Conservation (phyloP, 495 filamentous ascomycete genomes). For the Podospora sp. region DNA sequence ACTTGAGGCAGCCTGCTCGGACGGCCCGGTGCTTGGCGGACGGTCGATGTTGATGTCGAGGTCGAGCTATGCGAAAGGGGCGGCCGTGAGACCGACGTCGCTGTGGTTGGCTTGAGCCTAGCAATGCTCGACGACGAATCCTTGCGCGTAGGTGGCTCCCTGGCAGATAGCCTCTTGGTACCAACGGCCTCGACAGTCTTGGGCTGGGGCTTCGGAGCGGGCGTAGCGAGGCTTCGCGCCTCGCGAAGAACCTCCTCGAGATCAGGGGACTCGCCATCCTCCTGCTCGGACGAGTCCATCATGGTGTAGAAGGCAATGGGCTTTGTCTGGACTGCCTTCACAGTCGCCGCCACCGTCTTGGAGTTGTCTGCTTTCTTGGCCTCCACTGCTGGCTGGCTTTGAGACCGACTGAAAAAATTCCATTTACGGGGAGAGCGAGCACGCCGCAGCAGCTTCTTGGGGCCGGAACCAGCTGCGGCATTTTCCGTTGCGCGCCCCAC, state of each 20-base stretch:
- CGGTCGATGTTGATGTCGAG: constrained; percentile 4
- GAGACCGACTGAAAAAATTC: constrained; percentile 80
- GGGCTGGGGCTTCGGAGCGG: neutral
- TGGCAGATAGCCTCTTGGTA: constrained; percentile 6
- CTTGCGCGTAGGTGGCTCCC: neutral
- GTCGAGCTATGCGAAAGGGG: neutral
- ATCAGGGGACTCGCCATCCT: constrained; percentile 59
- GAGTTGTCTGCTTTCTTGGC: constrained; percentile 42
- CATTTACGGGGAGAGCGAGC: constrained; percentile 67
- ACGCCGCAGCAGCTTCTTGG: constrained; percentile 61
- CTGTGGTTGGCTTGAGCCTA: neutral
- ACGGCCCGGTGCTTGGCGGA: constrained; percentile 28
- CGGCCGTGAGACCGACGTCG: neutral
- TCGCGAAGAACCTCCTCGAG: constrained; percentile 69
- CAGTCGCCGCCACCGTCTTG: constrained; percentile 46
- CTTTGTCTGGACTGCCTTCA: constrained; percentile 46
- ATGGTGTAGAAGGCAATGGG: constrained; percentile 78
- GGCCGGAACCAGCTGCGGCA: constrained; percentile 20
- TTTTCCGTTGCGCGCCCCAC: constrained; percentile 12
- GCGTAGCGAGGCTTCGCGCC: constrained; percentile 44
- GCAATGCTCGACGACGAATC: neutral
- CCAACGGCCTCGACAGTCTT: neutral
- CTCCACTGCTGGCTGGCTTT: constrained; percentile 52
- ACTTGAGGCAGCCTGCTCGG: constrained; percentile 70
- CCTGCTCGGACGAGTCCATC: constrained; percentile 72